phyloP scores from a whole-genome alignment of 2,329 filamentous ascomycete species.

The Tolypocladium pustulatum region DNA sequence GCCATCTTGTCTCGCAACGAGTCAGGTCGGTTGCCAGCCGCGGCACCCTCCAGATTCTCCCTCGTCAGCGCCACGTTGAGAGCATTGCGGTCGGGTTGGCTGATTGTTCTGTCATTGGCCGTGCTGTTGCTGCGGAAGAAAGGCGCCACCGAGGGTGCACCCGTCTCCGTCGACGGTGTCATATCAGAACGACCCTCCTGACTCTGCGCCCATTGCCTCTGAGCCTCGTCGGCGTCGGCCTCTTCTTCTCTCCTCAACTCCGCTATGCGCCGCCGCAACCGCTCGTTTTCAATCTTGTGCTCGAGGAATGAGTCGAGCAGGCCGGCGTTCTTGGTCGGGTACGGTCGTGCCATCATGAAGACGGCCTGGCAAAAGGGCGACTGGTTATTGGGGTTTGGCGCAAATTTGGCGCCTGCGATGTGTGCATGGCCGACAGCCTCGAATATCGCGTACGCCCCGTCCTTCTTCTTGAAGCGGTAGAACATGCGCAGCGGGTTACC shows the following conservation, averaged over 20 bases:
- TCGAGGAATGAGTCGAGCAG: conserved; percentile 89
- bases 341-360: conserved; percentile 86
- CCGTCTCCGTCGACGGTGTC: conserved; percentile 36
- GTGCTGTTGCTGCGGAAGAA: conserved; percentile 20
- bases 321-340: conserved; percentile 77
- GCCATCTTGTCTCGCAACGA: conserved; percentile 80
- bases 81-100: conserved; percentile 53
- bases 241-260: conserved; percentile 79
- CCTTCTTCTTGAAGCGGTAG: conserved; percentile 69
- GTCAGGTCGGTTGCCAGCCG: conserved; percentile 55
- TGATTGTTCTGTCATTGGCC: conserved; percentile 38
- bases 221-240: conserved; percentile 61
- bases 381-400: conserved; percentile 52
- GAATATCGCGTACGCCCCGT: conserved; percentile 67
- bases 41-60: conserved; percentile 68
- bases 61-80: conserved; percentile 63
- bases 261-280: conserved; percentile 71
- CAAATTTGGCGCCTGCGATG: conserved; percentile 58
- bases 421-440: conserved; percentile 92
- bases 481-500: conserved; percentile 75
- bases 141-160: conserved; percentile 19
- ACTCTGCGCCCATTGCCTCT: conserved; percentile 49
- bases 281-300: conserved; percentile 93
- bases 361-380: conserved; percentile 74
- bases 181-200: conserved; percentile 46